Percentiles rank a stretch among this genome's conserved stretches.
These are phyloP conservation scores for Clonostachys byssicola DNA, from an alignment of 2,329 filamentous ascomycete genomes.

Conservation along the genomic window DNA sequence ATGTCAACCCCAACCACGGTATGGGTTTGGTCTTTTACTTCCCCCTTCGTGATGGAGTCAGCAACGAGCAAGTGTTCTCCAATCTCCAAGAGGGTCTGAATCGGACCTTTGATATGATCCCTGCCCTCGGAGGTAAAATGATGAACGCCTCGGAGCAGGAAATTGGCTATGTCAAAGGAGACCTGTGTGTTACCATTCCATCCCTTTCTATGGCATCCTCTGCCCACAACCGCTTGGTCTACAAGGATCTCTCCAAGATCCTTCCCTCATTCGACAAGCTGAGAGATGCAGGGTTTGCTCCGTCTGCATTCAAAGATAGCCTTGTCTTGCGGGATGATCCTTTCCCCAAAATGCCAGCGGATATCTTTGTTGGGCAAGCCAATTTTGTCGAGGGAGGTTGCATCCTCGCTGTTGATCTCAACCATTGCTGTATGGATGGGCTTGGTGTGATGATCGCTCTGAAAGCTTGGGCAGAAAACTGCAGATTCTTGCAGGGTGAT, in stretches of 20 bases:
- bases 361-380: slow-evolving; percentile 18
- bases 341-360: slow-evolving; percentile 16
- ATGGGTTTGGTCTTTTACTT: slow-evolving; percentile 26
- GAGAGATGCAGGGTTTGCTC: slow-evolving; percentile 13
- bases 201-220: slow-evolving; percentile 4
- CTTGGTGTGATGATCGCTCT: slow-evolving; percentile 18
- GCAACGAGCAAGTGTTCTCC: slow-evolving; percentile 19
- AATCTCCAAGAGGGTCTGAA: slow-evolving; percentile 24
- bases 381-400: slow-evolving; percentile 23
- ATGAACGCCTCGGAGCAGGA: slow-evolving; percentile 18
- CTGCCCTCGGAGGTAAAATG: slow-evolving; percentile 27
- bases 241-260: slow-evolving; percentile 15
- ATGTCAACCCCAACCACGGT: slow-evolving; percentile 21
- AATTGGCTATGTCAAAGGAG: slow-evolving; percentile 13
- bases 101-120: slow-evolving; percentile 25
- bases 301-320: slow-evolving; percentile 17
- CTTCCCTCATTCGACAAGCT: slow-evolving; percentile 17
- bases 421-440: slow-evolving; percentile 18
- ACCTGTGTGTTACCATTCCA: slow-evolving; percentile 13
- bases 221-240: slow-evolving; percentile 9
- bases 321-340: slow-evolving; percentile 13
- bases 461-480: slow-evolving; percentile 21
- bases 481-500: slow-evolving; percentile 17
- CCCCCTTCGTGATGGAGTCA: slow-evolving; percentile 14
- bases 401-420: slow-evolving; percentile 15